Percentiles rank a stretch among this genome's conserved stretches.
Conservation (phyloP, 1,284 basidiomycete genomes). For the Ceratobasidium sp. region DNA sequence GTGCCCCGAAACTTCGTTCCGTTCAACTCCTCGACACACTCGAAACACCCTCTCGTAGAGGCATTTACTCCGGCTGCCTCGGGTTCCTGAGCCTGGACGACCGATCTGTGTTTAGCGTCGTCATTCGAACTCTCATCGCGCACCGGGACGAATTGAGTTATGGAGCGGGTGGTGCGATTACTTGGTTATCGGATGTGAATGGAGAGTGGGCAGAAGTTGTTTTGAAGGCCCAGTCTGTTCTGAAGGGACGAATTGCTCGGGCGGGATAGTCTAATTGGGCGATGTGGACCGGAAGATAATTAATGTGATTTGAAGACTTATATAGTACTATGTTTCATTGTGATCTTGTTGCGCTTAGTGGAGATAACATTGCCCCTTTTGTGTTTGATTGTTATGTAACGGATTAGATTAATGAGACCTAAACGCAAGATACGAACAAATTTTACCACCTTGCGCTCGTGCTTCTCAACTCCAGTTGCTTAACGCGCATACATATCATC, state of each 20-base stretch:
- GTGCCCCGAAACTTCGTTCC: constrained; percentile 94
- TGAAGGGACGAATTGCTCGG: constrained; percentile 9
- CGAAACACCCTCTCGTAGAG: constrained; percentile 72
- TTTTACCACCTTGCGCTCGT: no score
- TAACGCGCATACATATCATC: no score
- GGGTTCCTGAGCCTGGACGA: constrained; percentile 95
- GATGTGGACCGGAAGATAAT: no score
- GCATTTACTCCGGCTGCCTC: constrained; percentile 94
- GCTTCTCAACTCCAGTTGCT: no score
- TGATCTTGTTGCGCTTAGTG: no score
- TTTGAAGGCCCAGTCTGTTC: constrained; percentile 33
- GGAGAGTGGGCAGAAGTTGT: constrained; percentile 95
- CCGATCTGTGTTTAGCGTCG: constrained; percentile 93
- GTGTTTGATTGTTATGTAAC: no score
- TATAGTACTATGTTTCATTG: no score
- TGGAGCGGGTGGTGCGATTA: constrained; percentile 97
- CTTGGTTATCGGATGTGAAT: constrained; percentile 88
- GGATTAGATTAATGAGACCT: no score
- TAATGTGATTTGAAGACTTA: no score
- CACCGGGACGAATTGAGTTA: constrained; percentile 69
- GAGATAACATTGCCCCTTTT: no score
- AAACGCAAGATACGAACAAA: no score
- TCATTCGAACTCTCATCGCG: constrained; percentile 93
- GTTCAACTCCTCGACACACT: constrained; percentile 90
- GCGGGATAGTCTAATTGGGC: no score